Evolutionary conservation across 805 yeast species (phyloP).

Genomic region (Sugiyamaella chiloensis): DNA sequence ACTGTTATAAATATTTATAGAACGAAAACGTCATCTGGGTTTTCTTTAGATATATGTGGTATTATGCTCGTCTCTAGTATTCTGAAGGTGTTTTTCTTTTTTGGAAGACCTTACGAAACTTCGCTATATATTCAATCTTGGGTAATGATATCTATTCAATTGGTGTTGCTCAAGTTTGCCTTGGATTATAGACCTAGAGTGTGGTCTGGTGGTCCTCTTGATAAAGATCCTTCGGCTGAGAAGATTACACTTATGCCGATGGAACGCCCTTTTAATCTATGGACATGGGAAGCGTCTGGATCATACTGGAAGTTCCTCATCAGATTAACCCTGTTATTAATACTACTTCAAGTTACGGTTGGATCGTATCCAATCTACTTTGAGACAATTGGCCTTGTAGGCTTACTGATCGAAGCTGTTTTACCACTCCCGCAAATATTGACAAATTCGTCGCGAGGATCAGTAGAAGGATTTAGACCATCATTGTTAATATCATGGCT

Average conservation of each 20-base stretch:
- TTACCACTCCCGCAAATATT: conserved; percentile 51
- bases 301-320: conserved; percentile 63
- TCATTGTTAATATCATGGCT: conserved; percentile 80
- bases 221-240: conserved; percentile 6
- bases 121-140: conserved; percentile 73
- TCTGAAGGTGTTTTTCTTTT: conserved; percentile 70
- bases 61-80: conserved; percentile 81
- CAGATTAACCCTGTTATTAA: conserved; percentile 42
- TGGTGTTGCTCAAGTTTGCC: conserved; percentile 59
- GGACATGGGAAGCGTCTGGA: conserved; percentile 77
- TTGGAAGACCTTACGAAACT: conserved; percentile 77
- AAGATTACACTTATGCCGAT: neutral
- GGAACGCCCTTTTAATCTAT: conserved; percentile 52
- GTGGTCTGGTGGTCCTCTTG: conserved; percentile 22
- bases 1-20: conserved; percentile 68
- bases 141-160: conserved; percentile 81
- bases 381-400: conserved; percentile 55
- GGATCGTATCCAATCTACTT: conserved; percentile 40
- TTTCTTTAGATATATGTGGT: conserved; percentile 88
- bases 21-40: conserved; percentile 68
- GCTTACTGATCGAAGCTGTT: conserved; percentile 52
- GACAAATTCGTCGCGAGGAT: conserved; percentile 73
- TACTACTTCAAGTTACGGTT: conserved; percentile 42
- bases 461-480: conserved; percentile 75
- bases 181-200: conserved; percentile 37